Evolutionary conservation across 2,329 filamentous ascomycete genomes (phyloP).

Genomic region (Magnaporthiopsis rhizophila): DNA sequence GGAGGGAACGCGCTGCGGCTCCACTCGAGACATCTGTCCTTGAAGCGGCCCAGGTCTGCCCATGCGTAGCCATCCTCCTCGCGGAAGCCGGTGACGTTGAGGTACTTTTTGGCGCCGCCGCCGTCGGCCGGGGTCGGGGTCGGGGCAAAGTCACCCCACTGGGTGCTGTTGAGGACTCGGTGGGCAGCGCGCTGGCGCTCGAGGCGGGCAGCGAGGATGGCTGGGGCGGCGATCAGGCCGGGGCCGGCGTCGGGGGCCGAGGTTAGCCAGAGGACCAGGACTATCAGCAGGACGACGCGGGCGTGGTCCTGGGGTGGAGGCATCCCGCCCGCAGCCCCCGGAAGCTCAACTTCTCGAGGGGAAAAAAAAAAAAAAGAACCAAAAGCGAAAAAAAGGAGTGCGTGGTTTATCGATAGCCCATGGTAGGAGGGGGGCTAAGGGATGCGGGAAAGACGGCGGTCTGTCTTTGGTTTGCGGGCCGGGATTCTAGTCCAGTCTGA

Average conservation of each 20-base stretch:
- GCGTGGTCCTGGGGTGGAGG: slow-evolving; percentile 38
- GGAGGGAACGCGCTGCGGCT: slow-evolving; percentile 42
- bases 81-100: slow-evolving; percentile 73
- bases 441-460: background rate
- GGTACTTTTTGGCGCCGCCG: slow-evolving; percentile 27
- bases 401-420: background rate
- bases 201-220: slow-evolving; percentile 36
- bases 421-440: background rate
- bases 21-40: slow-evolving; percentile 54
- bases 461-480: background rate
- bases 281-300: slow-evolving; percentile 31
- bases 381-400: background rate
- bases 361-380: background rate
- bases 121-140: slow-evolving; percentile 18
- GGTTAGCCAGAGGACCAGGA: slow-evolving; percentile 37
- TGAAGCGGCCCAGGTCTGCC: slow-evolving; percentile 62
- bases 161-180: slow-evolving; percentile 44
- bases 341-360: too few relatives aligned
- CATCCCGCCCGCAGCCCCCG: slow-evolving; percentile 25
- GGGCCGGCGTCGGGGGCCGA: slow-evolving; percentile 31
- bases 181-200: slow-evolving; percentile 44
- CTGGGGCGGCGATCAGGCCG: slow-evolving; percentile 33
- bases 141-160: slow-evolving; percentile 54
- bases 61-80: slow-evolving; percentile 69
- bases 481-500: background rate